Evolutionary conservation across 192 early-diverging fungal genomes (phyloP), one percentile per base, ranked within the genome.

Genomic region (Thamnidium elegans): DNA sequence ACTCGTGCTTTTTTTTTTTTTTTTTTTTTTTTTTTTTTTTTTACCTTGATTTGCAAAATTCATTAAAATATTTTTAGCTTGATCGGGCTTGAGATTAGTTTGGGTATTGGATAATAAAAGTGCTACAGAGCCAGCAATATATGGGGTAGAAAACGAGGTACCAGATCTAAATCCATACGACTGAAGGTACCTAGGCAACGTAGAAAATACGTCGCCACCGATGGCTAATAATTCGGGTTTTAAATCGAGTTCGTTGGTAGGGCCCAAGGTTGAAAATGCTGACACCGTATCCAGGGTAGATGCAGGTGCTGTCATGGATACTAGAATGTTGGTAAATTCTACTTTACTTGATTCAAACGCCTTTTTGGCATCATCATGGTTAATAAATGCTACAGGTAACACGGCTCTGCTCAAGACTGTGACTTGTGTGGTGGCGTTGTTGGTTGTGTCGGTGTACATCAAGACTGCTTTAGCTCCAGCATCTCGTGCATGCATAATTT

Each of bases 221-320:
- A 79, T 72, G 13, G 79, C 79, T n/a, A 55, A 51, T 48, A 85
- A n/a, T 55, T 83, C 79, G 14, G 79, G 79, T 55, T 82, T 82
- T 11, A 80, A 20, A 23, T 86, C 71, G 32, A 96, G 76, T 64
- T 91, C 85, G 30, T 79, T 80, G 50, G 82, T 87, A 0, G 89
- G 85, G 1, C 94, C 94, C 60, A 81, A 81, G 8, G 87, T 87
- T 8, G 89, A 89, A 58, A 89, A 91, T 30, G 55, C 46, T 17
- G 90, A 90, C 11, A 93, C 72, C 1, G n/a, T 11, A 43, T 46
- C 42, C 11, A 23, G 23, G 6, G 30, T 21, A 10, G 15, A 20
- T 1, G 44, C 10, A 30, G 42, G 26, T 10, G 54, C 68, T n/a
- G 54, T 30, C 26, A 70, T 30, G 13, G 52, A 26, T 8, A 51